Base-by-base conservation (phyloP, 495 filamentous ascomycete species). In the Acidiella bohemica region DNA sequence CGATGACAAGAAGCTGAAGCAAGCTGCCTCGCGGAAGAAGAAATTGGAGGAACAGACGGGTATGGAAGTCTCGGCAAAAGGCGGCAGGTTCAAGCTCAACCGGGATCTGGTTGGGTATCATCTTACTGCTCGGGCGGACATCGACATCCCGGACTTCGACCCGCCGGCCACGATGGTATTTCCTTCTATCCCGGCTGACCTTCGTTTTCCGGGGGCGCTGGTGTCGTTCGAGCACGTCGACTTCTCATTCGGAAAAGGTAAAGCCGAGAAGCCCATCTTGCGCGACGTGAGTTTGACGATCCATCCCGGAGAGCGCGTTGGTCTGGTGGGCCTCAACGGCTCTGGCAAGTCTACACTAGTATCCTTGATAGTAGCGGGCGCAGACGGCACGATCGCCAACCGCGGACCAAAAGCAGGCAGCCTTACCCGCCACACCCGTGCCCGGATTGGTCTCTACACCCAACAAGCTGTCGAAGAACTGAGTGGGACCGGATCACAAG, bases 1-100 rank as follows among this genome's bases (percentile, higher is more conserved):
- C 25, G 82, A 88, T 49, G 76, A 83, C 36, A 86, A 84, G 51
- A 83, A 82, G 53, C 64, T 88, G 16, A 73, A 78, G 17, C 76
- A 81, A 60, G 83, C 82, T 14, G 82, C 81, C 38, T 78, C 73
- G 1, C 67, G 81, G 6, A 80, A 84, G 54, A 87, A 84, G 59
- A 83, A 80, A 50, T 66, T 92, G 8, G 82, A 87, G 41, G 75
- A 88, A 36, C 66, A 81, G 27, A 76, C 73, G 75, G 84, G 82
- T 3, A 57, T 86, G 44, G 66, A 86, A 42, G 76, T 80, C 27
- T 73, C 59, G 50, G 72, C 75, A n/a, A 74, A 64, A 20, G 83
- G 83, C 7, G 68, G 68, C 9, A 61, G 77, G 16, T 87, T 88
- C 64, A 87, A 87, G 58, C 65, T 88, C 7, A 85, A 81, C 53